phyloP scores from a whole-genome alignment of 148 eudicot genomes.

The Vaccinium vitisidaea region DNA sequence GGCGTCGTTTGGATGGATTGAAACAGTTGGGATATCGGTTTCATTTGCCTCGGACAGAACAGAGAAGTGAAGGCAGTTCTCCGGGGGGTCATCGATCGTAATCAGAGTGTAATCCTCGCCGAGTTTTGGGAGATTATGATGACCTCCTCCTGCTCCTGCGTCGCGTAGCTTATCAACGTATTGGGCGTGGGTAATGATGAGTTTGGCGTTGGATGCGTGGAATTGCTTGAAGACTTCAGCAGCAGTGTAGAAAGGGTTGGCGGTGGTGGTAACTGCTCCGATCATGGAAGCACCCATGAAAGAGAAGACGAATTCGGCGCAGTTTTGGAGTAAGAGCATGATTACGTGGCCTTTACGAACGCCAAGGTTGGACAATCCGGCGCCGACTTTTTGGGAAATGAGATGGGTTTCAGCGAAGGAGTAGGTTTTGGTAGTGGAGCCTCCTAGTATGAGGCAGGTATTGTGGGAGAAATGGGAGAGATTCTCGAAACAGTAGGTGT shows the following conservation, averaged over 20 bases:
- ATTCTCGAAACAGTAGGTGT: conserved; percentile 52
- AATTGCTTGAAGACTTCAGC: conserved; percentile 55
- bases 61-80: conserved; percentile 53
- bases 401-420: conserved; percentile 59
- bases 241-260: conserved; percentile 73
- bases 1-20: conserved; percentile 54
- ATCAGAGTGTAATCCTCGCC: conserved; percentile 46
- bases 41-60: conserved; percentile 40
- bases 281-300: conserved; percentile 79
- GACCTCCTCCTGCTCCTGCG: background rate
- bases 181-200: conserved; percentile 57
- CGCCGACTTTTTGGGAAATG: conserved; percentile 47
- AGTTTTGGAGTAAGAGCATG: conserved; percentile 70
- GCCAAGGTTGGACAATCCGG: conserved; percentile 50
- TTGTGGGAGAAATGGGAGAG: conserved; percentile 27
- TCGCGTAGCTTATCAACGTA: conserved; percentile 58
- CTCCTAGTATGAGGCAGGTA: conserved; percentile 55
- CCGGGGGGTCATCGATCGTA: conserved; percentile 51
- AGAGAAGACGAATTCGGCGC: conserved; percentile 66
- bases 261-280: conserved; percentile 68
- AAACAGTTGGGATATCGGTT: conserved; percentile 19
- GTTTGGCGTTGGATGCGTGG: conserved; percentile 36
- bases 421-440: conserved; percentile 34
- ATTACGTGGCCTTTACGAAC: conserved; percentile 51
- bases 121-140: conserved; percentile 21